Conservation (phyloP, 176 grass and related monocot genomes). For the Carex myosuroides region DNA sequence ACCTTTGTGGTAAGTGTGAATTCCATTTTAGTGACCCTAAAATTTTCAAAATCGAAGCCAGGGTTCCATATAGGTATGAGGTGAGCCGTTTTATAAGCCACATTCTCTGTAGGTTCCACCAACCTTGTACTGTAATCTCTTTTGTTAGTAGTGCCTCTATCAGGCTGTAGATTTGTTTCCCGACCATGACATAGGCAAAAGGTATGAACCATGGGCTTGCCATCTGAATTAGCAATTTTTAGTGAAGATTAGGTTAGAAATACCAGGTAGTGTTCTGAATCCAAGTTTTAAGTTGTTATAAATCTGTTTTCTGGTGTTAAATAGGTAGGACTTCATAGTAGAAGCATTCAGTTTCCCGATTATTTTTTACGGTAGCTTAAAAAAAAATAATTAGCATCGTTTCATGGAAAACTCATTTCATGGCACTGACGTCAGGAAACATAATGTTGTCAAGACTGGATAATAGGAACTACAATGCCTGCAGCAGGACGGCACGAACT, state of each 20-base stretch:
- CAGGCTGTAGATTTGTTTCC: slow-evolving; percentile 37
- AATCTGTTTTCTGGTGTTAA: neutral
- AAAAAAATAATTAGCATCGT: too few relatives aligned
- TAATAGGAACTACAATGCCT: too few relatives aligned
- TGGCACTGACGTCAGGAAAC: too few relatives aligned
- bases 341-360: neutral
- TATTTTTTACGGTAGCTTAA: too few relatives aligned
- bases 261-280: neutral
- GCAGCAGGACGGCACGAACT: too few relatives aligned
- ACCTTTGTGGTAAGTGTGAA: slow-evolving; percentile 48
- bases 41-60: slow-evolving; percentile 32
- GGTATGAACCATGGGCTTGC: slow-evolving; percentile 45
- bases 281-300: neutral
- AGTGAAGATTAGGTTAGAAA: slow-evolving; percentile 16
- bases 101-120: slow-evolving; percentile 56
- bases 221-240: slow-evolving; percentile 24
- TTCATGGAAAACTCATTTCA: too few relatives aligned
- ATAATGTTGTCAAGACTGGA: too few relatives aligned
- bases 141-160: slow-evolving; percentile 28
- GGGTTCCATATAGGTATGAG: slow-evolving; percentile 43
- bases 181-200: slow-evolving; percentile 43
- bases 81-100: slow-evolving; percentile 57
- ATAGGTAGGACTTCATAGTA: neutral
- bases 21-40: slow-evolving; percentile 38
- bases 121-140: slow-evolving; percentile 43